Evolutionary conservation across 371 early-diverging fungal species (phyloP), one percentile per base, ranked within the genome.

Genomic region (Thermomucor indicae-seudaticae): DNA sequence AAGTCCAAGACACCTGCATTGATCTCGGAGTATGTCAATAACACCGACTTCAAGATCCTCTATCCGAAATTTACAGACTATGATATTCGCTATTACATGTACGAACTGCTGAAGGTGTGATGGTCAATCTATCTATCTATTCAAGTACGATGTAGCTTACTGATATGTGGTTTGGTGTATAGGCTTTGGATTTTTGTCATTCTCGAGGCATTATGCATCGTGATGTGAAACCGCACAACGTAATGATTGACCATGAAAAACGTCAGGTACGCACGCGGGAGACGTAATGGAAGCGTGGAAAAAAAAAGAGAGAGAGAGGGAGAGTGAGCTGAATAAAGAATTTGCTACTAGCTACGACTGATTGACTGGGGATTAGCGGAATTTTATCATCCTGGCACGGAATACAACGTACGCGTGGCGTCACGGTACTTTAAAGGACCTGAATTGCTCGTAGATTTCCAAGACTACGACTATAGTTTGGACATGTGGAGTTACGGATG

Each of bases 311-410:
- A 10, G 19, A 37, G 19, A 37, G 19, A 16, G 37, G 11, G 11
- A 22, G 10, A 10, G 19, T 16, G 19, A 37, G 19, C 19, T 14
- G 4, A 4, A 6, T 42, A 42, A 20, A 6, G 20, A n/a, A 22
- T 43, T 24, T 48, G 6, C 6, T 31, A 46, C 19, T 64, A 90
- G 87, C 71, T 97, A 32, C 88, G 96, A 30, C 81, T 99, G 64
- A 99, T 99, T 57, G 99, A 99, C 78, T 99, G 99, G 98, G 99
- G 99, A 25, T 79, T 99, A 40, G 99, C 99, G 29, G 99, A 99
- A 70, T 99, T 98, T 61, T 99, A 99, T 77, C 95, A 97, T 51
- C 95, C 98, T n/a, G 91, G 92, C 28, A 91, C 87, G 37, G 90
- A 91, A 50, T 99, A 98, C 75, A 98, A 96, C 60, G 98, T 99